Base-by-base conservation (phyloP, 345 rosid genomes). In the Iberis pinnata region DNA sequence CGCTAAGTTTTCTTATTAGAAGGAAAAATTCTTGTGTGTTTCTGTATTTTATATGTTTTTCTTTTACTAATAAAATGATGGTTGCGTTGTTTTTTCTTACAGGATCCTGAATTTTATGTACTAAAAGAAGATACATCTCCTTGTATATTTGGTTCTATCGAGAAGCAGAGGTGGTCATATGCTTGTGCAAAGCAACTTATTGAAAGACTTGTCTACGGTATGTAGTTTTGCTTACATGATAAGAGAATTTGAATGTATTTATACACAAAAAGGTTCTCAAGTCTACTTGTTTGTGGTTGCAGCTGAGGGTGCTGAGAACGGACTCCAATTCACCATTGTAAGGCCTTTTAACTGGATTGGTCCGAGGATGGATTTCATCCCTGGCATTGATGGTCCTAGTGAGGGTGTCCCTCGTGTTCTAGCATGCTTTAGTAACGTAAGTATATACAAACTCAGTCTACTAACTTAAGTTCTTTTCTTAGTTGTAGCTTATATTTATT, bases 321-420 rank as follows among this genome's bases (percentile, higher is more conserved):
- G 73, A 35, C 92, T 92, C 1, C 75, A 85, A 68, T 92, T 92
- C 80, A 92, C 95, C 54, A 88, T 92, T 62, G 99, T 92, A 63
- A 83, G 99, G 54, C 99, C 98, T 19, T 92, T 92, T 46, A 92
- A 92, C 84, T 92, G 99, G 99, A 92, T 92, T 80, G 99, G 99
- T 71, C 97, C 98, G 16, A 81, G 99, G 76, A 92, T 92, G 99
- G 99, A 92, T 72, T 92, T 92, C 73, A 92, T 88, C 63, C 99
- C 97, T 16, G 99, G 99, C 42, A 78, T 92, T 72, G 99, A 92
- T 68, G 99, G 99, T 59, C 99, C 99, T 20, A 88, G 97, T 63
- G 99, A 92, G 82, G 99, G 99, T 50, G 99, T 92, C 58, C 99
- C 99, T 17, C 78, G 99, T 67, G 99, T 92, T 65, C 74, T 88